Evolutionary conservation across 495 filamentous ascomycete genomes (phyloP).

Genomic region (Durotheca rogersii): DNA sequence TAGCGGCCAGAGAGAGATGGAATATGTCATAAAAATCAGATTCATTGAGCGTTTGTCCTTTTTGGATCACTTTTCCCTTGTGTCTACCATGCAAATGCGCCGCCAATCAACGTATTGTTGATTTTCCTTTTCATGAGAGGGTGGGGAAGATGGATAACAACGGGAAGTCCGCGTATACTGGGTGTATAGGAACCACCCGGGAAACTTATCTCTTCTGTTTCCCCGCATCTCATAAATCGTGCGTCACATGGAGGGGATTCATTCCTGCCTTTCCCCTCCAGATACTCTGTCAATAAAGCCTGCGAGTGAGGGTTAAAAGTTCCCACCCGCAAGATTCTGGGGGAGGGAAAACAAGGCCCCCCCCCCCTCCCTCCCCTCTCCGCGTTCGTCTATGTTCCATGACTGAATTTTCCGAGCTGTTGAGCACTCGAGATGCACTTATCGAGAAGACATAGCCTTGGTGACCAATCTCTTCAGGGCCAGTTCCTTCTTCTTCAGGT

Average conservation of each 20-base stretch:
- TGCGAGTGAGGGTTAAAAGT: slow-evolving; percentile 21
- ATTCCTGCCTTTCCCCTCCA: slow-evolving; percentile 35
- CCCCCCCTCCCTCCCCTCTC: too few species aligned
- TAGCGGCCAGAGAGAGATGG: background rate
- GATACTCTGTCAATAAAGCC: slow-evolving; percentile 28
- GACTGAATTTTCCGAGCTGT: slow-evolving; percentile 35
- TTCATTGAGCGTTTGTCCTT: slow-evolving; percentile 30
- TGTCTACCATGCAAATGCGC: slow-evolving; percentile 51
- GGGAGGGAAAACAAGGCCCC: slow-evolving; percentile 34
- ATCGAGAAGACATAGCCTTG: slow-evolving; percentile 91
- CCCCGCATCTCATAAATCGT: slow-evolving; percentile 29
- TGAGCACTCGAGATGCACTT: slow-evolving; percentile 44
- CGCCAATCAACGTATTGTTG: slow-evolving; percentile 35
- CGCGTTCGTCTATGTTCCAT: slow-evolving; percentile 37
- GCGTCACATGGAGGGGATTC: slow-evolving; percentile 31
- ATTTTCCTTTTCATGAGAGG: slow-evolving; percentile 34
- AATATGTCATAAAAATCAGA: slow-evolving; percentile 27
- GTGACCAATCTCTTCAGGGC: slow-evolving; percentile 96
- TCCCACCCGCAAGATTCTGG: slow-evolving; percentile 25
- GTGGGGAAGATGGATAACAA: slow-evolving; percentile 31
- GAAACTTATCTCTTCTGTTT: slow-evolving; percentile 34
- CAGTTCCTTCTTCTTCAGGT: slow-evolving; percentile 99
- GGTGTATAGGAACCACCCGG: slow-evolving; percentile 43
- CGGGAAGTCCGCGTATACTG: slow-evolving; percentile 33
- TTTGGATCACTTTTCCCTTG: slow-evolving; percentile 38